These are phyloP conservation scores for Leccinum griseonigrum DNA, from an alignment of 1,284 basidiomycete species.

Conservation along the genomic window DNA sequence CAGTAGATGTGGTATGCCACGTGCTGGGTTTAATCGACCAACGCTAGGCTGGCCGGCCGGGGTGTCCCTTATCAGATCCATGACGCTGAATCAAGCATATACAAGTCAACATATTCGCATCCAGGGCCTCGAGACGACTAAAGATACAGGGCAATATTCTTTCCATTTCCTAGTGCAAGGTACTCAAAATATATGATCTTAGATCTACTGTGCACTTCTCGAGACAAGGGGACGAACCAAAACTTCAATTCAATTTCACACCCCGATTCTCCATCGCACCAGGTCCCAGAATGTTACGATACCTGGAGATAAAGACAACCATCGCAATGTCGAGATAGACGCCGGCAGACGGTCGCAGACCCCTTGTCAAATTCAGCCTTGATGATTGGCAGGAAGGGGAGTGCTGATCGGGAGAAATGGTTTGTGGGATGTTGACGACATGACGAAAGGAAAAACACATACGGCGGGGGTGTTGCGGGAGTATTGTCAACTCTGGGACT, in stretches of 20 bases:
- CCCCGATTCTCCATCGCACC: neutral
- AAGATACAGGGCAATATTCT: neutral
- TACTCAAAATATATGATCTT: neutral
- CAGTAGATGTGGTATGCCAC: neutral
- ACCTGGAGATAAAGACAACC: neutral
- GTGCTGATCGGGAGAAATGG: neutral
- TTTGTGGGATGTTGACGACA: neutral
- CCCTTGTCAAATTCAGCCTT: neutral
- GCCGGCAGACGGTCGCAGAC: too few species aligned
- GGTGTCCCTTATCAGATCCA: neutral
- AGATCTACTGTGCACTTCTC: neutral
- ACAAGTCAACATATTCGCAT: neutral
- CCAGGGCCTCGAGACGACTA: neutral
- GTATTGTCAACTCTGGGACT: neutral
- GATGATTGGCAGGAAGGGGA: neutral
- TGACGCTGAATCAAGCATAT: neutral
- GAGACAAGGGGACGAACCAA: neutral
- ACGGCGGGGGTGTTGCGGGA: neutral
- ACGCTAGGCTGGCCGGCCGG: neutral
- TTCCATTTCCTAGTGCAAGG: neutral
- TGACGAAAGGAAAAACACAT: neutral
- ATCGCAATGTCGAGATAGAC: neutral
- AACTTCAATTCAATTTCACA: neutral
- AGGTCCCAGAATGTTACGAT: neutral
- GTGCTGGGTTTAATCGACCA: neutral